Base-by-base conservation (phyloP, 2,329 filamentous ascomycete genomes). In the Xylariales sp. region DNA sequence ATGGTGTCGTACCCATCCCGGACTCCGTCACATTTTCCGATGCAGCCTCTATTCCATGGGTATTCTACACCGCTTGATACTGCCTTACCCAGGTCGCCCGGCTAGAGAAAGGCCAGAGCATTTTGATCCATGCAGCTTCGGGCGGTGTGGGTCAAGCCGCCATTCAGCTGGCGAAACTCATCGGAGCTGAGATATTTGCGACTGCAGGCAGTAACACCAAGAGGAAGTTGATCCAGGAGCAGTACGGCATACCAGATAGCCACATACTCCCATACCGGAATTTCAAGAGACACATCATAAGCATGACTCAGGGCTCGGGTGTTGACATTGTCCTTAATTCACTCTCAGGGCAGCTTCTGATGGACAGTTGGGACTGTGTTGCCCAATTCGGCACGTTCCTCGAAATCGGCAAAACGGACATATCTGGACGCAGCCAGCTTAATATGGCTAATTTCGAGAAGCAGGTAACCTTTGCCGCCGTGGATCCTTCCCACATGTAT, bases 381-480 rank as follows among this genome's bases (percentile, higher is more conserved):
- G 38, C 28, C 14, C 11, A 10, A 4, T 40, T 32, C 18, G 38
- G 38, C 20, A 19, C 8, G 4, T 24, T 40, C 10, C 8, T 40
- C 6, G 38, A 40, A n/a, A 40, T 40, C 33, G 38, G 54, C 5
- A 53, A 53, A 27, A 47, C 46, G 11, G 56, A 60, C 35, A 50
- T 59, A 19, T 22, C 42, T 3, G 52, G 55, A 19, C 58, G 62
- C 14, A 52, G 51, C 12, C 46, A 50, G 4, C 50, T 66, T 9
- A 56, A 59, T 7, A 64, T 65, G 58, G 31, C 48, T 2, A 55
- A 53, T 1, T 66, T 66, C 24, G 52, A 54, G 5, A 15, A 18
- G 19, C 22, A 39, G 2, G 19, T 18, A 4, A 31, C 21, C 5
- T 43, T 38, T 29, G n/a, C 28, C 16, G 18, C 34, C 24, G 18